A percentile compares a stretch with the other conserved stretches of the same genome.
Evolutionary conservation across 2,329 filamentous ascomycete genomes (phyloP).

Genomic region (Fusarium devonianum): DNA sequence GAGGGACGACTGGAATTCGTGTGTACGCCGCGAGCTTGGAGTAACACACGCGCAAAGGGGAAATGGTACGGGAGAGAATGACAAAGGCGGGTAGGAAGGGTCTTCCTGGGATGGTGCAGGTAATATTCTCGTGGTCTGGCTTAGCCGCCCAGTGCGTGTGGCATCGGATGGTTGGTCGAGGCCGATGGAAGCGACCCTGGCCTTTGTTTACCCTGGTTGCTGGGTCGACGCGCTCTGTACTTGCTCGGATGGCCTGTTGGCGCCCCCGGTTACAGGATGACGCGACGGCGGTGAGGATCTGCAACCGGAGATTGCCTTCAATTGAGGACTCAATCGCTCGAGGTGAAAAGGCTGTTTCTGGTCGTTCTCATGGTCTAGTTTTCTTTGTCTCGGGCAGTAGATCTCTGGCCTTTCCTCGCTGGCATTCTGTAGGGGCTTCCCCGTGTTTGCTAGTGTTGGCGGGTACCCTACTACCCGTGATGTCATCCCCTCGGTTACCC

Average conservation of each 20-base stretch:
- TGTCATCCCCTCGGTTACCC: constrained; percentile 25
- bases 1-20: constrained; percentile 17
- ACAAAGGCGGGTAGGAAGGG: constrained; percentile 13
- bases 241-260: constrained; percentile 10
- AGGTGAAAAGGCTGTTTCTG: constrained; percentile 3
- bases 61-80: constrained; percentile 19
- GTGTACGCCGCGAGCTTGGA: constrained; percentile 23
- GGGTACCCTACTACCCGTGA: constrained; percentile 20
- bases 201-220: constrained; percentile 49
- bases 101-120: constrained; percentile 37
- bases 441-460: neutral
- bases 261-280: constrained; percentile 20
- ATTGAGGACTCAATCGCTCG: constrained; percentile 2
- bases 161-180: constrained; percentile 44
- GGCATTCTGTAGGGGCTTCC: constrained; percentile 15
- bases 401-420: constrained; percentile 6
- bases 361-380: neutral
- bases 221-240: constrained; percentile 38
- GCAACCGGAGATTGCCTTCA: constrained; percentile 17
- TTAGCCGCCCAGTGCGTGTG: constrained; percentile 32
- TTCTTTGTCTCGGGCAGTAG: constrained; percentile 10
- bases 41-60: constrained; percentile 30
- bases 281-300: constrained; percentile 21
- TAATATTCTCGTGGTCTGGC: constrained; percentile 24
- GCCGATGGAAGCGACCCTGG: constrained; percentile 29